Conservation (phyloP, 805 yeast species). For the Ogataea populi-albae region DNA sequence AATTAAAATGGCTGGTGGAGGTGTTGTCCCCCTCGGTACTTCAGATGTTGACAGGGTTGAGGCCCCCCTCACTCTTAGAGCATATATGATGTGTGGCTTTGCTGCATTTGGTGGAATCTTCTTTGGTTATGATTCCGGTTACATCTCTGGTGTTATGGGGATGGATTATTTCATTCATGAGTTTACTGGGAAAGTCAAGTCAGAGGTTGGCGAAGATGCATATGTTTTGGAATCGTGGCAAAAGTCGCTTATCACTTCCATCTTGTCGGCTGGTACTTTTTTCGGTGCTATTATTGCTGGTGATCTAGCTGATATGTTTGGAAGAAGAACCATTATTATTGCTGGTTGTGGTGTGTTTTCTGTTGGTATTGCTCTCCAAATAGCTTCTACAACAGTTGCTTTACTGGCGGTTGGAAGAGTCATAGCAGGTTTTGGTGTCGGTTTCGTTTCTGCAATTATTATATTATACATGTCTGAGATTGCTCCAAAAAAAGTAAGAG, state of each 20-base stretch:
- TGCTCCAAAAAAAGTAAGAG: constrained; percentile 75
- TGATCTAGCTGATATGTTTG: constrained; percentile 44
- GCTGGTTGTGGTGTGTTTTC: constrained; percentile 43
- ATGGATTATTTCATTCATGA: constrained; percentile 46
- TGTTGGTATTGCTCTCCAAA: constrained; percentile 49
- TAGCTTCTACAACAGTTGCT: constrained; percentile 43
- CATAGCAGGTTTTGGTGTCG: constrained; percentile 75
- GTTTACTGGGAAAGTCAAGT: constrained; percentile 25
- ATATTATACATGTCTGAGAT: constrained; percentile 80
- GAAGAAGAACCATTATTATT: constrained; percentile 48
- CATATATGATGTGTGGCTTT: constrained; percentile 46
- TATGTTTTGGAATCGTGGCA: constrained; percentile 30
- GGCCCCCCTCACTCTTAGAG: constrained; percentile 36
- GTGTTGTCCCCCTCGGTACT: constrained; percentile 12
- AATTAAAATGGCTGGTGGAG: constrained; percentile 8
- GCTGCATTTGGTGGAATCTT: constrained; percentile 68
- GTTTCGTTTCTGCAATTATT: constrained; percentile 71
- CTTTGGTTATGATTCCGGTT: constrained; percentile 69
- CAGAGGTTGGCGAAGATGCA: constrained; percentile 14
- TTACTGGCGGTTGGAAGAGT: constrained; percentile 66
- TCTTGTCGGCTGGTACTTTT: constrained; percentile 68
- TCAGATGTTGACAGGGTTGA: constrained; percentile 29
- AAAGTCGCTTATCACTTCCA: constrained; percentile 59
- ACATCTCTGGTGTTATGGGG: constrained; percentile 63
- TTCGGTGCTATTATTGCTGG: constrained; percentile 64